Conservation (phyloP, 2,329 filamentous ascomycete species). For the Cryphonectria japonica region DNA sequence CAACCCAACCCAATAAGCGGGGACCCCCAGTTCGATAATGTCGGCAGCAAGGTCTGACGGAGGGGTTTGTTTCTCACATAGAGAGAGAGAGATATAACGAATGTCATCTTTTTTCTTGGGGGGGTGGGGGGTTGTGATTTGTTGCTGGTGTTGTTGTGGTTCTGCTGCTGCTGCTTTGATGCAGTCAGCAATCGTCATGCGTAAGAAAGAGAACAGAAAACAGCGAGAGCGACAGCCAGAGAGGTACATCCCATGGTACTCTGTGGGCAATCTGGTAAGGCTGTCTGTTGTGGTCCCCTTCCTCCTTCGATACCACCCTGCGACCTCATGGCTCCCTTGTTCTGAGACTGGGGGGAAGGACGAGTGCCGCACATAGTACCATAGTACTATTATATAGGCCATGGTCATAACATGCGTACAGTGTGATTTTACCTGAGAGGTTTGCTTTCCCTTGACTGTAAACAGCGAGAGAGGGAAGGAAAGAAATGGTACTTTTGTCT, state of each 20-base stretch:
- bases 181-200: not conserved
- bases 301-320: constrained; percentile 10
- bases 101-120: no score
- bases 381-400: not conserved
- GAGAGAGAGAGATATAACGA: no score
- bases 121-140: no score
- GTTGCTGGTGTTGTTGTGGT: not conserved
- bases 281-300: not conserved
- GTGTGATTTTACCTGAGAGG: not conserved
- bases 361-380: not conserved
- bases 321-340: constrained; percentile 22
- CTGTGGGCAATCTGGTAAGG: constrained; percentile 5
- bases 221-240: not conserved
- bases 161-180: not conserved
- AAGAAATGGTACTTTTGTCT: not conserved
- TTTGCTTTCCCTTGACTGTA: no score
- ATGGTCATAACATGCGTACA: not conserved
- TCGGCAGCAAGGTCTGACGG: not conserved
- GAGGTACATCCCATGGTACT: not conserved
- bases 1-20: not conserved
- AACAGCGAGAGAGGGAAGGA: not conserved
- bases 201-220: not conserved
- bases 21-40: not conserved
- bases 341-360: not conserved
- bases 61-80: not conserved